phyloP scores from a whole-genome alignment of 208 protist species.

The Trypanosoma melophagium region DNA sequence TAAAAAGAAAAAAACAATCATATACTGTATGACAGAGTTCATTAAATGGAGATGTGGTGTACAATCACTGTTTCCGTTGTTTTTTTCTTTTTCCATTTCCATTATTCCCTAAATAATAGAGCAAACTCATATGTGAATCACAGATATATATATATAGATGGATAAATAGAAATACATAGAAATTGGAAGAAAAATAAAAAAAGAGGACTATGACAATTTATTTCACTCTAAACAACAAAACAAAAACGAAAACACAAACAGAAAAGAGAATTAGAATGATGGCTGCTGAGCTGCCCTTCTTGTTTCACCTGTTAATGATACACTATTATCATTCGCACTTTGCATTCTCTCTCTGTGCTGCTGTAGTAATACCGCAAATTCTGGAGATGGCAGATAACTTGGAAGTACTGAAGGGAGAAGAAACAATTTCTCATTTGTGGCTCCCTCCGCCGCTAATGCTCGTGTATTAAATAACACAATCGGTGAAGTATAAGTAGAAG shows the following conservation, averaged over 20 bases:
- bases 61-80: too few relatives aligned
- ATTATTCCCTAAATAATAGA: too few relatives aligned
- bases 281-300: neutral
- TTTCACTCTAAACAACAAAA: too few relatives aligned
- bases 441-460: slow-evolving; percentile 31
- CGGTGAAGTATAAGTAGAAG: neutral
- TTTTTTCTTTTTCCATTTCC: too few relatives aligned
- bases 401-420: slow-evolving; percentile 58
- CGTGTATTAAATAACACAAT: slow-evolving; percentile 14
- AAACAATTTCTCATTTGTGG: slow-evolving; percentile 59
- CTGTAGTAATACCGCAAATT: slow-evolving; percentile 29
- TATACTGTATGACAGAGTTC: neutral
- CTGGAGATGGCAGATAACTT: slow-evolving; percentile 47
- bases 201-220: too few relatives aligned
- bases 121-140: too few relatives aligned
- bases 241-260: too few relatives aligned
- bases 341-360: neutral
- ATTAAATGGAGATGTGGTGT: too few relatives aligned
- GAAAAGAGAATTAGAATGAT: slow-evolving; percentile 5
- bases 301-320: neutral
- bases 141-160: neutral
- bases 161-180: too few relatives aligned
- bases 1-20: neutral
- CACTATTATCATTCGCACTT: neutral
- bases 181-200: too few relatives aligned